phyloP scores from a whole-genome alignment of 2,329 filamentous ascomycete genomes.

The Rhinocladiella mackenziei region DNA sequence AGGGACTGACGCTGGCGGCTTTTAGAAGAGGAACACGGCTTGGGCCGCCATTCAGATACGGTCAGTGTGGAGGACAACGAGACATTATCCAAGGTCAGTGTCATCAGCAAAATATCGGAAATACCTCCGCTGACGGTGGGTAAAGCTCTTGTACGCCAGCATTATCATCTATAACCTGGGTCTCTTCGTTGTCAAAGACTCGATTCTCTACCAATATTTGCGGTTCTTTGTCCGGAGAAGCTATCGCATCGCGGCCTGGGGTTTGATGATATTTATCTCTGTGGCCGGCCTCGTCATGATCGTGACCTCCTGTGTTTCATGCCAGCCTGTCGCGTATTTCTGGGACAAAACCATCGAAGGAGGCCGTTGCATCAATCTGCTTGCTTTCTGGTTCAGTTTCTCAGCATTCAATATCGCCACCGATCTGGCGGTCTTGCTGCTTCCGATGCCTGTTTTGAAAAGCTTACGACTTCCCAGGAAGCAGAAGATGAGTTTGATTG shows the following conservation, averaged over 20 bases:
- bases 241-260: slow-evolving; percentile 14
- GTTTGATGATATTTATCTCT: slow-evolving; percentile 12
- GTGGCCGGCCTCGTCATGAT: slow-evolving; percentile 12
- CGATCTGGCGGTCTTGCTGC: slow-evolving; percentile 53
- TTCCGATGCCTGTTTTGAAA: slow-evolving; percentile 50
- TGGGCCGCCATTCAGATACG: slow-evolving; percentile 18
- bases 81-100: slow-evolving; percentile 16
- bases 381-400: slow-evolving; percentile 50
- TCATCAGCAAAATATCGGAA: too few relatives aligned
- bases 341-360: slow-evolving; percentile 37
- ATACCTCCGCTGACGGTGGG: too few relatives aligned
- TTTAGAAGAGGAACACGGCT: slow-evolving; percentile 17
- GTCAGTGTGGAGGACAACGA: slow-evolving; percentile 16
- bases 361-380: slow-evolving; percentile 47
- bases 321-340: slow-evolving; percentile 39
- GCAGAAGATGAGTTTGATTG: slow-evolving; percentile 46
- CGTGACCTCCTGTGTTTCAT: slow-evolving; percentile 37
- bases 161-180: slow-evolving; percentile 37
- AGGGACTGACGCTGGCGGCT: not conserved
- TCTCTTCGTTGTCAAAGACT: slow-evolving; percentile 35
- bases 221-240: slow-evolving; percentile 32
- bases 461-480: slow-evolving; percentile 45
- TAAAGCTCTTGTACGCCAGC: slow-evolving; percentile 19
- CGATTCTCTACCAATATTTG: slow-evolving; percentile 33
- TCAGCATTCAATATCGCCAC: slow-evolving; percentile 59